Conservation (phyloP, 139 green algal genomes). For the Picochlorum sp. region DNA sequence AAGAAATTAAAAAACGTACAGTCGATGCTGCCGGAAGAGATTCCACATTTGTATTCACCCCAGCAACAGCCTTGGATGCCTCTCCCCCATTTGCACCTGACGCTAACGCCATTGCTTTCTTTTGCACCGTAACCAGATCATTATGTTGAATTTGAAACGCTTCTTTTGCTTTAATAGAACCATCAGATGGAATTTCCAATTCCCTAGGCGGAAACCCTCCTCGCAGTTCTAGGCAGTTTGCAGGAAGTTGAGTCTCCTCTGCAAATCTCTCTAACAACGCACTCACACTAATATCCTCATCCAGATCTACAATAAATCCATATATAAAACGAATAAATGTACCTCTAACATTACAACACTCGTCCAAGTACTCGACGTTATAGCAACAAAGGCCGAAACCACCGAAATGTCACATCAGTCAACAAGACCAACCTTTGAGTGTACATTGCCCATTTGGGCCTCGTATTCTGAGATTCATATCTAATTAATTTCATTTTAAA, state of each 20-base stretch:
- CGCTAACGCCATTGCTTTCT: slow-evolving; percentile 1
- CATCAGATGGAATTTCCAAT: slow-evolving; percentile 6
- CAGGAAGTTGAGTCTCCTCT: slow-evolving; percentile 28
- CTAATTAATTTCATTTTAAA: neutral
- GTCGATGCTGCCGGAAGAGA: neutral
- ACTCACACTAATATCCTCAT: slow-evolving; percentile 8
- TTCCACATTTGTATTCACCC: neutral
- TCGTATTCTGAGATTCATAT: slow-evolving; percentile 12
- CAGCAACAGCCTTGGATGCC: neutral
- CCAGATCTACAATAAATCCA: slow-evolving; percentile 22
- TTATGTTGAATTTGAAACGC: slow-evolving; percentile 30
- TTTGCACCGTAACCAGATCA: slow-evolving; percentile 47
- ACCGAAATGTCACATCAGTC: neutral
- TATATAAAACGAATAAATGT: neutral
- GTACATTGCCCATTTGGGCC: slow-evolving; percentile 17
- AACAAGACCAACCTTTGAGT: neutral
- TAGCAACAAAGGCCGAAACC: neutral
- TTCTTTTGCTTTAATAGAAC: neutral
- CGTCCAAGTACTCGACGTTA: neutral
- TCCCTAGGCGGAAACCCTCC: slow-evolving; percentile 49
- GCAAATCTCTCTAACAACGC: slow-evolving; percentile 34
- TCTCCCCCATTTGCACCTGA: slow-evolving; percentile 2
- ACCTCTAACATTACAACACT: neutral
- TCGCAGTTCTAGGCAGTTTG: slow-evolving; percentile 38
- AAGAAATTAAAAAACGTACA: neutral